A percentile compares a stretch with the other conserved stretches of the same genome.
Conservation (phyloP, 2,329 filamentous ascomycete species). For the Cordyceps cicadae region DNA sequence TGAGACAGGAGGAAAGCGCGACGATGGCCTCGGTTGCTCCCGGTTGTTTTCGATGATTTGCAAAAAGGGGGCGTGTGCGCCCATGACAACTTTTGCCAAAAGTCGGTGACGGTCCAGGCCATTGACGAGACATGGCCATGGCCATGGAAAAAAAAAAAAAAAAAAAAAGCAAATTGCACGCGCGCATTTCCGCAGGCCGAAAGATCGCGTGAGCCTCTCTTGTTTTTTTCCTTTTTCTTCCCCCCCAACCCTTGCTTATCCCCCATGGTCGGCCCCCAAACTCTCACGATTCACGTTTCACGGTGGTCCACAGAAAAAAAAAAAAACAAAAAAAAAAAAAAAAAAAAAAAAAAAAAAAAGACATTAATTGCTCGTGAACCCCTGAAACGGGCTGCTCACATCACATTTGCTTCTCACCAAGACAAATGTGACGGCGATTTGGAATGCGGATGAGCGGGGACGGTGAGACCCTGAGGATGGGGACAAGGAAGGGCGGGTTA, state of each 20-base stretch:
- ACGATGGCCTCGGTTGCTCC: neutral
- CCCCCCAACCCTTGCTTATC: too few species aligned
- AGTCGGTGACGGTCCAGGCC: neutral
- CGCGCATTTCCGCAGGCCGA: neutral
- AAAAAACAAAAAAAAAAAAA: too few species aligned
- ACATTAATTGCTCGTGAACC: neutral
- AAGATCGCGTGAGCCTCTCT: neutral
- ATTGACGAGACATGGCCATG: too few species aligned
- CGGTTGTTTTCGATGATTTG: neutral
- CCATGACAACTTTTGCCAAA: neutral
- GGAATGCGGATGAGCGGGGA: constrained; percentile 3
- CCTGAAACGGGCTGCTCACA: neutral
- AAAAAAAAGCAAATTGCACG: neutral
- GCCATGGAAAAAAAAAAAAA: too few species aligned
- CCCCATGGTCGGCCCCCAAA: neutral
- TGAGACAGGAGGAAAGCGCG: too few species aligned
- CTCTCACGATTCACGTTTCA: too few species aligned
- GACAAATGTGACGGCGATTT: constrained; percentile 1
- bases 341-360: too few species aligned
- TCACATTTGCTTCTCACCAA: neutral
- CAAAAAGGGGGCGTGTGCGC: neutral
- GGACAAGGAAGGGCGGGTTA: neutral
- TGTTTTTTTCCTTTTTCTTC: neutral
- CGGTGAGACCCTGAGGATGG: neutral
- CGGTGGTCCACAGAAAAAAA: too few species aligned